phyloP scores from a whole-genome alignment of 805 yeast species.

The Sungouiella thailandica region DNA sequence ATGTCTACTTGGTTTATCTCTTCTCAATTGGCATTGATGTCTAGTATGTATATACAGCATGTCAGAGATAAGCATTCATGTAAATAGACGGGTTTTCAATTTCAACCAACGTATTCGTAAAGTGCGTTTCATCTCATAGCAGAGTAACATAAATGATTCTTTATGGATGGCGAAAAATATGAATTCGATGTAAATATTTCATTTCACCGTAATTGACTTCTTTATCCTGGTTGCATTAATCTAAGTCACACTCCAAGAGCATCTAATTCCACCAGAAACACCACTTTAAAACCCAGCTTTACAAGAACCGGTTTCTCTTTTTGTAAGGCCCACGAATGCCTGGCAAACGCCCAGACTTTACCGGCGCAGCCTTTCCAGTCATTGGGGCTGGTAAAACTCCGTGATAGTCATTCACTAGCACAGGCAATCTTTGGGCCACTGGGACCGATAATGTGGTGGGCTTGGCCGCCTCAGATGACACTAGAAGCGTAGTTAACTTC shows the following conservation, averaged over 20 bases:
- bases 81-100: conserved; percentile 1
- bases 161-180: too few relatives aligned
- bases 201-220: too few relatives aligned
- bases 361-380: conserved; percentile 15
- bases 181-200: too few relatives aligned
- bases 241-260: too few relatives aligned
- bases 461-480: conserved; percentile 24
- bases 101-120: neutral
- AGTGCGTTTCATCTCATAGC: too few relatives aligned
- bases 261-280: too few relatives aligned
- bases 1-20: conserved; percentile 36
- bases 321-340: conserved; percentile 37
- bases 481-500: conserved; percentile 28
- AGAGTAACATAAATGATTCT: too few relatives aligned
- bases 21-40: conserved; percentile 39
- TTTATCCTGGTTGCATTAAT: too few relatives aligned
- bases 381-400: conserved; percentile 73
- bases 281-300: neutral
- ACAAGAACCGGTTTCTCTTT: conserved; percentile 23
- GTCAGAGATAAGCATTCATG: too few relatives aligned
- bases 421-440: conserved; percentile 51
- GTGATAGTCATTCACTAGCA: conserved; percentile 63
- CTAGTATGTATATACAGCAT: too few relatives aligned
- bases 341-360: conserved; percentile 28
- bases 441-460: conserved; percentile 23